phyloP scores from a whole-genome alignment of 306 rosid genomes.

The Benincasa hispida region DNA sequence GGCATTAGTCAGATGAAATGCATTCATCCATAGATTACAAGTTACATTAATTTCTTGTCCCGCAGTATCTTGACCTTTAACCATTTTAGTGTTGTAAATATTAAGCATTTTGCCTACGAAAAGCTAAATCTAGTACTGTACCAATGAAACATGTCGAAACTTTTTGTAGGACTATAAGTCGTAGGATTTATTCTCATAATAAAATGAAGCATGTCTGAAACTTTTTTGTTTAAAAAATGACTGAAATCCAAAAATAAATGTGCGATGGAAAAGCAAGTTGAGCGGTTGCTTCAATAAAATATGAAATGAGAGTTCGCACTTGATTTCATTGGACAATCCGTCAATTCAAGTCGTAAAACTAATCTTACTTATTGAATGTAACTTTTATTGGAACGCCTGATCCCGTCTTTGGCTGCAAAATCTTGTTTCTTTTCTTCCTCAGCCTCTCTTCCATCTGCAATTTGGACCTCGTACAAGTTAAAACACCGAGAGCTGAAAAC shows the following conservation, averaged over 20 bases:
- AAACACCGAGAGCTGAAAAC: neutral
- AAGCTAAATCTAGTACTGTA: neutral
- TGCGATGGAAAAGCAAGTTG: no score
- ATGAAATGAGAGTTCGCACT: no score
- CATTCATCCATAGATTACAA: neutral
- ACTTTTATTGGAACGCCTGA: constrained; percentile 60
- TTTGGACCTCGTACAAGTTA: constrained; percentile 1
- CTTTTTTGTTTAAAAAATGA: no score
- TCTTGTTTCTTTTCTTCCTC: constrained; percentile 67
- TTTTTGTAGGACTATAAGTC: no score
- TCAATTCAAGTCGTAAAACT: no score
- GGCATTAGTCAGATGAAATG: neutral
- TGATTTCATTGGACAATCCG: no score
- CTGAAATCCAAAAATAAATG: no score
- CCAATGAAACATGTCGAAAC: neutral
- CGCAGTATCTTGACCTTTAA: neutral
- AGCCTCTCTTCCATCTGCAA: constrained; percentile 85
- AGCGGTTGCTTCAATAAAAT: no score
- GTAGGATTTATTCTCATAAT: no score
- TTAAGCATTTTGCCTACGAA: neutral
- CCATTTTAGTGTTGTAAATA: neutral
- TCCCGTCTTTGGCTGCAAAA: constrained; percentile 80
- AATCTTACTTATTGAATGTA: constrained; percentile 56
- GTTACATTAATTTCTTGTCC: neutral
- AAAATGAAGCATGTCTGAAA: no score